A percentile compares a stretch with the other conserved stretches of the same genome.
phyloP scores from a whole-genome alignment of 495 filamentous ascomycete genomes.

The Aspergillus hancockii region DNA sequence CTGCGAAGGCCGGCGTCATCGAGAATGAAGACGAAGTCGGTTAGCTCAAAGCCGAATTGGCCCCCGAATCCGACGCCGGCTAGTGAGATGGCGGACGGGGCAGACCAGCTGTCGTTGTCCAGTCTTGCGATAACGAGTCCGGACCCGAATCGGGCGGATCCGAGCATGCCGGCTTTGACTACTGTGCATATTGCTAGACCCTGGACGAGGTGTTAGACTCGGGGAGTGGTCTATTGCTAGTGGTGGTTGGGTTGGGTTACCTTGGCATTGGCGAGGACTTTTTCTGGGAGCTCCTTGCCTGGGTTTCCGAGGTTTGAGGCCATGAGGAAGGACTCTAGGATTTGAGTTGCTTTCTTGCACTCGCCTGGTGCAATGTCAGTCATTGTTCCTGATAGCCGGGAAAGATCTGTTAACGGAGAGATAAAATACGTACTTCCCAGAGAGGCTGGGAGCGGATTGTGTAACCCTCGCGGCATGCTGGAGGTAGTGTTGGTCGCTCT shows the following conservation, averaged over 20 bases:
- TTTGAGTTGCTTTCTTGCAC: conserved; percentile 80
- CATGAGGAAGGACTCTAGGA: conserved; percentile 85
- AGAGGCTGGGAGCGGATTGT: conserved; percentile 61
- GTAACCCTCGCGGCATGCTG: conserved; percentile 48
- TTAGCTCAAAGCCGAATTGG: conserved; percentile 91
- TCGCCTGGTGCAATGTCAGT: conserved; percentile 52
- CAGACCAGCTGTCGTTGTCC: conserved; percentile 84
- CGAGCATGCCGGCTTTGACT: conserved; percentile 86
- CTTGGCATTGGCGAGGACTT: conserved; percentile 84
- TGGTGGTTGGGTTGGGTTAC: conserved; percentile 42
- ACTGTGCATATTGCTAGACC: conserved; percentile 90
- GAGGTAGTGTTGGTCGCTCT: not conserved
- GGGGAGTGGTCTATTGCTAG: not conserved
- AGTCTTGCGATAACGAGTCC: conserved; percentile 91
- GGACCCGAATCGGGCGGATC: conserved; percentile 83
- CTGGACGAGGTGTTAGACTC: conserved; percentile 37
- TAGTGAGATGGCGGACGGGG: conserved; percentile 84
- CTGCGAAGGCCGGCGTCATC: conserved; percentile 88
- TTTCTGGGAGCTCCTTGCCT: conserved; percentile 86
- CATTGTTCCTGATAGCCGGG: not conserved
- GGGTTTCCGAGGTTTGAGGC: conserved; percentile 82
- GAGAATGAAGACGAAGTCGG: conserved; percentile 96
- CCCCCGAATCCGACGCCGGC: conserved; percentile 85
- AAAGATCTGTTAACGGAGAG: conserved; percentile 6
- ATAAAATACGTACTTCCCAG: conserved; percentile 46